Evolutionary conservation across 1,284 basidiomycete species (phyloP).

Genomic region (Porogramme epimiltina): DNA sequence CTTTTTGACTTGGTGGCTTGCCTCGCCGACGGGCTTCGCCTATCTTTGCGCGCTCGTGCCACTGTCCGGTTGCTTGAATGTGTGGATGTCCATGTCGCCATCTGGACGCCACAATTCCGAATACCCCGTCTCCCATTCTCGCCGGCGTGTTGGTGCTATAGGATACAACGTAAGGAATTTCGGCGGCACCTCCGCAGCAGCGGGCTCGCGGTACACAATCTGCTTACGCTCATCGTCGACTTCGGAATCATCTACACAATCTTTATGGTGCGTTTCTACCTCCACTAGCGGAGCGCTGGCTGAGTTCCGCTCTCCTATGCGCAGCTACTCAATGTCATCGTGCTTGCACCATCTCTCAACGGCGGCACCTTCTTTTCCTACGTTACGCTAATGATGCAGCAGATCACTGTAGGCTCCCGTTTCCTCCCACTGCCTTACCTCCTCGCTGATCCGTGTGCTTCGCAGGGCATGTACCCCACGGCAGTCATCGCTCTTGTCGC

Average conservation of each 20-base stretch:
- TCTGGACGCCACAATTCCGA: neutral
- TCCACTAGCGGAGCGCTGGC: neutral
- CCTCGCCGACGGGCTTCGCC: neutral
- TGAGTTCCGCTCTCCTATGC: neutral
- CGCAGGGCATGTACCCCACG: constrained; percentile 13
- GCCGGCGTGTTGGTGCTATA: neutral
- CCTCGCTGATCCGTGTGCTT: neutral
- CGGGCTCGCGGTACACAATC: constrained; percentile 1
- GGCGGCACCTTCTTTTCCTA: constrained; percentile 8
- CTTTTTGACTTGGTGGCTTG: too few species aligned
- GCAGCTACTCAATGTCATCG: constrained; percentile 12
- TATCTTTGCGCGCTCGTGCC: neutral
- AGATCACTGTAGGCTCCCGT: constrained; percentile 4
- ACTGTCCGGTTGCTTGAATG: neutral
- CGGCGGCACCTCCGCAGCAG: constrained; percentile 3
- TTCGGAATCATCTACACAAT: constrained; percentile 10
- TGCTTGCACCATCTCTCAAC: constrained; percentile 7
- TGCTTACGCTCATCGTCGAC: constrained; percentile 5
- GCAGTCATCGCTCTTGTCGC: constrained; percentile 11
- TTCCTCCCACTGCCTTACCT: neutral
- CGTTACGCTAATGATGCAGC: constrained; percentile 11
- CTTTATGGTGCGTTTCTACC: constrained; percentile 7
- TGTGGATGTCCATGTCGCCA: neutral
- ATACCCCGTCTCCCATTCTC: too few species aligned
- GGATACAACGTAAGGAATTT: constrained; percentile 6